A percentile compares a stretch with the other conserved stretches of the same genome.
Evolutionary conservation across 352 stramenopile species (phyloP).

Genomic region (Pythium pyrilobum): DNA sequence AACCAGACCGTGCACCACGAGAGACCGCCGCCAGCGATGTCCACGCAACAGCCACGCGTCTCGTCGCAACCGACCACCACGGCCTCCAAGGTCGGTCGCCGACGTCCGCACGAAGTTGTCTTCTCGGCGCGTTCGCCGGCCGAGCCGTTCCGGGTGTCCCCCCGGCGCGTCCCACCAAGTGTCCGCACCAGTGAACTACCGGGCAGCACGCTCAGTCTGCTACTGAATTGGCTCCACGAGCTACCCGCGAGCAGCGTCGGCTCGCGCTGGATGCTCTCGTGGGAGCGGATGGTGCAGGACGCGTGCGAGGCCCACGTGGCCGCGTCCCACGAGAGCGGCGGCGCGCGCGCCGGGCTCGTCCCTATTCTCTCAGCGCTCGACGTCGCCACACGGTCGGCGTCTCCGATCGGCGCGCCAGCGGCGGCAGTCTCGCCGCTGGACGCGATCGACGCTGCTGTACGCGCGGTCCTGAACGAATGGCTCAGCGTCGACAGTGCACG

Average conservation of each 20-base stretch:
- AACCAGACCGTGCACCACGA: too few relatives aligned
- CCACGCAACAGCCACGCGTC: too few relatives aligned
- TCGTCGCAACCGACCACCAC: too few relatives aligned
- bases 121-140: too few relatives aligned
- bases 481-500: neutral
- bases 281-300: neutral
- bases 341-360: neutral
- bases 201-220: neutral
- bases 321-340: neutral
- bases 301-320: neutral
- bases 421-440: neutral
- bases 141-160: too few relatives aligned
- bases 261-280: neutral
- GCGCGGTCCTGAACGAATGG: neutral
- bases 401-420: neutral
- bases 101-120: too few relatives aligned
- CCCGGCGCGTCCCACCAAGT: neutral
- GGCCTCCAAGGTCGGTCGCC: too few relatives aligned
- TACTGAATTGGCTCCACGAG: neutral
- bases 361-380: neutral
- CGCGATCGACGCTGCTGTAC: neutral
- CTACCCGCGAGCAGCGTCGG: neutral
- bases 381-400: neutral
- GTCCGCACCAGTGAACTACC: neutral
- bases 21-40: too few relatives aligned